Evolutionary conservation across 331 rosid species (phyloP).

Genomic region (Cydonia oblonga): DNA sequence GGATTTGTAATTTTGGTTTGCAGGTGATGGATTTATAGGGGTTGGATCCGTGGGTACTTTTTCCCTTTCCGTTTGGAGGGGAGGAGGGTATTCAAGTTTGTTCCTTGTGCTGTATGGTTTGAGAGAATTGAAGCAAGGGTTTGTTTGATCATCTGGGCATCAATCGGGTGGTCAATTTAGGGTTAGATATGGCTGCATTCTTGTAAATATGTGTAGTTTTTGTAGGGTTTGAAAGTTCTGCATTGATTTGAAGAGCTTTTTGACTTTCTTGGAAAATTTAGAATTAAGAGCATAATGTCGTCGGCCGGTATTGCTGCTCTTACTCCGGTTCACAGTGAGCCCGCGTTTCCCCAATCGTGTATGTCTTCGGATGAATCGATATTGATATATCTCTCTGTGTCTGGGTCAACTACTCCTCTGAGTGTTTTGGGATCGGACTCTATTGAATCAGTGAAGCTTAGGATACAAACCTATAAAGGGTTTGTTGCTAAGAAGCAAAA

Average conservation of each 20-base stretch:
- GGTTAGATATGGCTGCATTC: constrained; percentile 26
- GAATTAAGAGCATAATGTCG: constrained; percentile 40
- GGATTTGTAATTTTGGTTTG: not conserved
- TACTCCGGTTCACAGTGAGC: constrained; percentile 42
- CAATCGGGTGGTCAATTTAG: constrained; percentile 21
- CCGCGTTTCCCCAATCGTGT: constrained; percentile 24
- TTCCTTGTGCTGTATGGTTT: constrained; percentile 1
- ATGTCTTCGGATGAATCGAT: constrained; percentile 43
- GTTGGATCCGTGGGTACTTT: not conserved
- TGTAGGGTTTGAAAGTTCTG: constrained; percentile 13
- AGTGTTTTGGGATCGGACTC: constrained; percentile 71
- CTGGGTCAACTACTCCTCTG: constrained; percentile 52
- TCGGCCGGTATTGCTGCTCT: constrained; percentile 63
- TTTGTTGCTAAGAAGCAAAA: constrained; percentile 72
- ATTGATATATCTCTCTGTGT: constrained; percentile 42
- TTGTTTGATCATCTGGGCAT: constrained; percentile 32
- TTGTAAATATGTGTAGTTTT: constrained; percentile 21
- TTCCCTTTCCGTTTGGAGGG: not conserved
- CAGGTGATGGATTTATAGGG: constrained; percentile 36
- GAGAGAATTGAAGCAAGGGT: constrained; percentile 2
- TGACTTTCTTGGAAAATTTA: not conserved
- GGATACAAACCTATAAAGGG: constrained; percentile 58
- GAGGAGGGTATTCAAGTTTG: not conserved
- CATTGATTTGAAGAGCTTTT: constrained; percentile 4
- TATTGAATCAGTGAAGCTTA: constrained; percentile 67